Conservation (phyloP, 2,329 filamentous ascomycete genomes). For the Seiridium unicorne region DNA sequence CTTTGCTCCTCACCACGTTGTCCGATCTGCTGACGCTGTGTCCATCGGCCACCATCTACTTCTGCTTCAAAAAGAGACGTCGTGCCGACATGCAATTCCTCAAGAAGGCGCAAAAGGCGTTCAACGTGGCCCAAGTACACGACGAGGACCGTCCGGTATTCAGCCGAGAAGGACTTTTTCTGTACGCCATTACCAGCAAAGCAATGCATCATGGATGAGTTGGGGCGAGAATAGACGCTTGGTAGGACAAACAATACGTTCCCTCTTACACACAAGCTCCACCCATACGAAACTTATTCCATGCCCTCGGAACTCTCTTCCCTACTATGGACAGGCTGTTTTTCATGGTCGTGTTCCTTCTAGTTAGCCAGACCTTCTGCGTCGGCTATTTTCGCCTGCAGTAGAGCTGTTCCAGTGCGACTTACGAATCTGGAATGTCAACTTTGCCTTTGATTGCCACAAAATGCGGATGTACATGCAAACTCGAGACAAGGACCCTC, state of each 20-base stretch:
- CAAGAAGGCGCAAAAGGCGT: slow-evolving; percentile 66
- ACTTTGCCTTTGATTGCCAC: no score
- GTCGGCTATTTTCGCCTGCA: no score
- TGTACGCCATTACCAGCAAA: slow-evolving; percentile 55
- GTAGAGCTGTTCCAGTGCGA: no score
- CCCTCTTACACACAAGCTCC: neutral
- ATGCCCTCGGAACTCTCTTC: no score
- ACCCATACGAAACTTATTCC: neutral
- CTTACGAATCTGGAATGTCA: no score
- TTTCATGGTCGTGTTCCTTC: no score
- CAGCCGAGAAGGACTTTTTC: slow-evolving; percentile 56
- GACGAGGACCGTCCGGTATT: slow-evolving; percentile 61
- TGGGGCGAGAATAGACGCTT: slow-evolving; percentile 10
- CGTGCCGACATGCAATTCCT: slow-evolving; percentile 76
- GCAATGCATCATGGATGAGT: neutral
- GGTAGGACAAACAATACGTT: neutral
- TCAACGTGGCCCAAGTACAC: slow-evolving; percentile 59
- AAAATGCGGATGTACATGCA: no score
- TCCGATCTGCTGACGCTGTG: slow-evolving; percentile 71
- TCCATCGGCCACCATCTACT: slow-evolving; percentile 64
- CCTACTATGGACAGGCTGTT: no score
- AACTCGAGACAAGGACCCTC: no score
- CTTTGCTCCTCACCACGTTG: slow-evolving; percentile 77
- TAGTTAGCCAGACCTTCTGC: no score
- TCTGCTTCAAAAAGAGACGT: slow-evolving; percentile 93